These are phyloP conservation scores for Arachis monticola DNA, from an alignment of 331 rosid genomes.

Conservation along the genomic window DNA sequence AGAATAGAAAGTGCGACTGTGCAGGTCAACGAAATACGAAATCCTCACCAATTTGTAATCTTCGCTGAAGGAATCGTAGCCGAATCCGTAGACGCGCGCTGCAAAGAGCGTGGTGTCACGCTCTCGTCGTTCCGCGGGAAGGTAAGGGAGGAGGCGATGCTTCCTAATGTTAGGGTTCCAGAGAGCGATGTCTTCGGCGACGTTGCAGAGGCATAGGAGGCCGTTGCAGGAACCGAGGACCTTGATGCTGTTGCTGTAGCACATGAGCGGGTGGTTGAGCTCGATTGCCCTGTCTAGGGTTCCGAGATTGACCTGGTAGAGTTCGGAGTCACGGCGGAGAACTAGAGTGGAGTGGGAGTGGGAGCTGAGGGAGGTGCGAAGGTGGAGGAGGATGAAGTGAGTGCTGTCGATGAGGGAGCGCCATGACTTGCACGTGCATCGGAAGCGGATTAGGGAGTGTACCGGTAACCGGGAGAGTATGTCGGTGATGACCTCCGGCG, in stretches of 20 bases:
- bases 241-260: conserved; percentile 63
- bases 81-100: conserved; percentile 63
- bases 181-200: conserved; percentile 81
- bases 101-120: conserved; percentile 26
- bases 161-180: conserved; percentile 70
- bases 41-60: conserved; percentile 66
- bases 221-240: conserved; percentile 69
- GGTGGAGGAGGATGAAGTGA: conserved; percentile 38
- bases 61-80: conserved; percentile 48
- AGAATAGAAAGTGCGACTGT: conserved; percentile 38
- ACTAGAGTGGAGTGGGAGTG: conserved; percentile 18
- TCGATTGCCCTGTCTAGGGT: conserved; percentile 45
- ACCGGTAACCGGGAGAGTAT: conserved; percentile 40
- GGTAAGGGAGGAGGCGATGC: conserved; percentile 52
- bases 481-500: conserved; percentile 41
- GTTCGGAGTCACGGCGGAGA: conserved; percentile 34
- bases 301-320: conserved; percentile 6
- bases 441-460: conserved; percentile 30
- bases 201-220: conserved; percentile 67
- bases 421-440: conserved; percentile 39
- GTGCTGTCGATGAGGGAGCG: conserved; percentile 40
- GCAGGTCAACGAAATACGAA: conserved; percentile 58
- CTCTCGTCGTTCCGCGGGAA: conserved; percentile 47
- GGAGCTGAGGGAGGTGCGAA: background rate
- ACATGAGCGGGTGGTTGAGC: conserved; percentile 77